These are phyloP conservation scores for Chaetomium fimeti DNA, from an alignment of 495 filamentous ascomycete species.

Conservation along the genomic window DNA sequence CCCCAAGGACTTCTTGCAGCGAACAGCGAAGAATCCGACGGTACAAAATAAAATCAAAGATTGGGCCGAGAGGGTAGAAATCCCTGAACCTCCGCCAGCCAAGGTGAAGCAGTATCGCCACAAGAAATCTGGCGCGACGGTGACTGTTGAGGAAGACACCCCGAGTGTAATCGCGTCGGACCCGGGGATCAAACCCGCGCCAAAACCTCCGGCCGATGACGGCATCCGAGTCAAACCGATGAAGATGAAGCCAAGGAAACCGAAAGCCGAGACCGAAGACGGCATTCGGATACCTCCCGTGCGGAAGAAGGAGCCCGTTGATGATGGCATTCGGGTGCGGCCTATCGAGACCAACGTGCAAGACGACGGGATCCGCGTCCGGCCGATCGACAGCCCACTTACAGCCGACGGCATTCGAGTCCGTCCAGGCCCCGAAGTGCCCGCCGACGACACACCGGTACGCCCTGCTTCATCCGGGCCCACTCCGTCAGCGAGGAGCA, in stretches of 20 bases:
- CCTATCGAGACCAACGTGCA: slow-evolving; percentile 21
- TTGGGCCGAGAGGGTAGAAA: slow-evolving; percentile 50
- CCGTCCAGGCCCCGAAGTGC: slow-evolving; percentile 31
- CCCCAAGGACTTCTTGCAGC: slow-evolving; percentile 54
- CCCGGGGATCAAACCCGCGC: slow-evolving; percentile 17
- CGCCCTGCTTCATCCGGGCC: slow-evolving; percentile 35
- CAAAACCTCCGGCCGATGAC: slow-evolving; percentile 33
- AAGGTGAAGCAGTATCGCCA: slow-evolving; percentile 31
- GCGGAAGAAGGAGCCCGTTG: slow-evolving; percentile 25
- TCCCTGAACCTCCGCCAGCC: slow-evolving; percentile 32
- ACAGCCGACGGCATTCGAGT: slow-evolving; percentile 32
- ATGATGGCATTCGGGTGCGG: slow-evolving; percentile 36
- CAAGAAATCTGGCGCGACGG: slow-evolving; percentile 32
- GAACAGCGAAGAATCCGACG: slow-evolving; percentile 49
- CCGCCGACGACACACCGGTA: slow-evolving; percentile 33
- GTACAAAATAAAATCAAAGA: slow-evolving; percentile 53
- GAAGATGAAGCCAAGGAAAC: slow-evolving; percentile 28
- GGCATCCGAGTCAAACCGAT: slow-evolving; percentile 39
- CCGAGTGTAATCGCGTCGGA: slow-evolving; percentile 23
- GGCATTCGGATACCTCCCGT: slow-evolving; percentile 40
- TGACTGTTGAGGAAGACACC: slow-evolving; percentile 35
- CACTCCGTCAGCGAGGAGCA: slow-evolving; percentile 27
- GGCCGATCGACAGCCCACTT: slow-evolving; percentile 36
- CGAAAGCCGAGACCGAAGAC: slow-evolving; percentile 32
- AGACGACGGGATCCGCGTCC: slow-evolving; percentile 30